Base-by-base conservation (phyloP, 768 basidiomycete genomes). In the Hericium rajendrae region DNA sequence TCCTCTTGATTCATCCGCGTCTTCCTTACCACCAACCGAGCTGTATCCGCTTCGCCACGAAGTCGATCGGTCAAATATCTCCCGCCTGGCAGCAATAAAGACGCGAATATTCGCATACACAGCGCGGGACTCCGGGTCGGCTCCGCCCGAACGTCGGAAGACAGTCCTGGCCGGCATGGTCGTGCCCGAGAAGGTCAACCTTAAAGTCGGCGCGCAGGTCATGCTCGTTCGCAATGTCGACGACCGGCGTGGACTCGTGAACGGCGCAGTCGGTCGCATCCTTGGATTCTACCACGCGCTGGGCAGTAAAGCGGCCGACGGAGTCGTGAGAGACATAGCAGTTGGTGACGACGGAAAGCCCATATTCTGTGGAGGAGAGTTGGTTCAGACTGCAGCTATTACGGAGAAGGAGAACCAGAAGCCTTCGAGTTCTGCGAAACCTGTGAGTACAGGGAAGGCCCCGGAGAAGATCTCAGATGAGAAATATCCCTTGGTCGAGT, bases 211-310 rank as follows among this genome's bases (percentile, higher is more conserved):
- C 39, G 79, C 82, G 10, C 86, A 88, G 62, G 78, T 80, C 9
- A 86, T 85, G 84, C 73, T 87, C 28, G 76, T 87, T 68, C 86
- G 86, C 73, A 88, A 88, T 62, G 71, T 82, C 48, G 77, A 81
- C 48, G 82, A 74, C 54, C 60, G 53, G 38, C 60, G 63, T 40
- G 70, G 69, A 38, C 76, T 88, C n/a, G 86, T 86, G 51, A 88
- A 88, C 64, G 86, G 86, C 0, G 80, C 78, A 40, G 79, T 86
- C 54, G 86, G 86, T 0, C 72, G 70, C 20, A 78, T 88, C 2
- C 67, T 84, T 18, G 80, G 79, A 1, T 88, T 88, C 66, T 70
- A 62, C 43, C 60, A 52, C 26, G 51, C 65, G 32, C 65, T 68
- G 26, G 57, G 62, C 12, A 37, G 61, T 11, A 74, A 71, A 52